phyloP scores from a whole-genome alignment of 192 early-diverging fungal genomes.

The Coemansia sp. region DNA sequence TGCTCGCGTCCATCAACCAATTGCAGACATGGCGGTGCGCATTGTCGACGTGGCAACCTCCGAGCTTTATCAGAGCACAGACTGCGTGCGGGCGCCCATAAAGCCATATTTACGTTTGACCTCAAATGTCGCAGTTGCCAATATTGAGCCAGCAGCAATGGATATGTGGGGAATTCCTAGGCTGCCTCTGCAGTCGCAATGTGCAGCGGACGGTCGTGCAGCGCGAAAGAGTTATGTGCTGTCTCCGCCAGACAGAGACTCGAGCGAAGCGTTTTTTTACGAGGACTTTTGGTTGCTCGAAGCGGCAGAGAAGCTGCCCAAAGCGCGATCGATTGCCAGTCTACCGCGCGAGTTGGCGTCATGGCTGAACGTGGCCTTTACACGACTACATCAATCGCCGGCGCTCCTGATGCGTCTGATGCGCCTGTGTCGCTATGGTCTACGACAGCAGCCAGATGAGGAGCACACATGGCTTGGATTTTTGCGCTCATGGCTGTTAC shows the following conservation, averaged over 20 bases:
- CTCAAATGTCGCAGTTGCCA: too few species aligned
- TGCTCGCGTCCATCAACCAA: slow-evolving; percentile 28
- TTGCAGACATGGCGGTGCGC: slow-evolving; percentile 35
- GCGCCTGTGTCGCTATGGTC: slow-evolving; percentile 38
- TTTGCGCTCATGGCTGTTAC: slow-evolving; percentile 46
- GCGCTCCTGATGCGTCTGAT: slow-evolving; percentile 35
- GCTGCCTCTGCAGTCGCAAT: background rate
- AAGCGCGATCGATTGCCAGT: slow-evolving; percentile 8
- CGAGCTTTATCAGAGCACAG: slow-evolving; percentile 23
- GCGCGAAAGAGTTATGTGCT: slow-evolving; percentile 16
- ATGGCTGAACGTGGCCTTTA: slow-evolving; percentile 42
- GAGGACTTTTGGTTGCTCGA: slow-evolving; percentile 49
- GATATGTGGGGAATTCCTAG: slow-evolving; percentile 16
- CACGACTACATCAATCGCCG: slow-evolving; percentile 31
- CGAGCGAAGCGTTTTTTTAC: slow-evolving; percentile 50
- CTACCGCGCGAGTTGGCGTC: slow-evolving; percentile 41
- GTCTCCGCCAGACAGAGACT: slow-evolving; percentile 18
- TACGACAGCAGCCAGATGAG: slow-evolving; percentile 7
- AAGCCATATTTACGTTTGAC: slow-evolving; percentile 11
- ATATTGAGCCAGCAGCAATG: background rate
- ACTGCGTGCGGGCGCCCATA: slow-evolving; percentile 34
- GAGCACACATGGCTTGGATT: slow-evolving; percentile 27
- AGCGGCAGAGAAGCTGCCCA: slow-evolving; percentile 17
- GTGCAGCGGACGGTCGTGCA: background rate
- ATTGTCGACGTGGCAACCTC: slow-evolving; percentile 30